Percentiles rank a stretch among this genome's conserved stretches.
phyloP scores from a whole-genome alignment of 2,329 filamentous ascomycete species.

The Stachybotrys chartarum region DNA sequence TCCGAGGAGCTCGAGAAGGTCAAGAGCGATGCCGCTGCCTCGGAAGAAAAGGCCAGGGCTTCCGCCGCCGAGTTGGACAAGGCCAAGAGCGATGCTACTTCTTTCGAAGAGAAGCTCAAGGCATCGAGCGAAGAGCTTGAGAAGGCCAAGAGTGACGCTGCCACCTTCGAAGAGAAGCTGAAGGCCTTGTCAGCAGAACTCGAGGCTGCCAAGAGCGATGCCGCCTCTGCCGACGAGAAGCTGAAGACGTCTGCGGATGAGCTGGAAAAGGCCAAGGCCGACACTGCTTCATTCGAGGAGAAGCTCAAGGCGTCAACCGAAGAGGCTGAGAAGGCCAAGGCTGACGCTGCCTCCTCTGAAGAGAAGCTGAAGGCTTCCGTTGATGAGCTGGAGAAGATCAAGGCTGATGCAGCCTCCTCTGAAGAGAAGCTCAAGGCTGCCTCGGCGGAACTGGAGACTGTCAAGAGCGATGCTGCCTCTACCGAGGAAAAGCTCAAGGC shows the following conservation, averaged over 20 bases:
- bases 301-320: background rate
- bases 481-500: conserved; percentile 16
- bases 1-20: background rate
- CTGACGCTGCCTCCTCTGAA: background rate
- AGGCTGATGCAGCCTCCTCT: background rate
- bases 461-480: background rate
- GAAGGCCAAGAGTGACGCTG: background rate
- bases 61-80: background rate
- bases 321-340: background rate
- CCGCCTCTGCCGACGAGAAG: conserved; percentile 1
- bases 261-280: background rate
- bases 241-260: background rate
- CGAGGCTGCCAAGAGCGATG: background rate
- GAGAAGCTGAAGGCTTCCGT: conserved; percentile 4
- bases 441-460: background rate
- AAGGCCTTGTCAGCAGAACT: background rate
- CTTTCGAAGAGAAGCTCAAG: background rate
- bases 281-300: background rate
- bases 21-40: background rate
- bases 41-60: background rate
- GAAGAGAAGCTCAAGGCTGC: background rate
- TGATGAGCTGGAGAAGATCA: background rate
- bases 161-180: background rate
- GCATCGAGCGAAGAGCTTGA: background rate
- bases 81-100: background rate